These are phyloP conservation scores for Fistulifera pelliculosa DNA, from an alignment of 108 stramenopile species.

Conservation along the genomic window DNA sequence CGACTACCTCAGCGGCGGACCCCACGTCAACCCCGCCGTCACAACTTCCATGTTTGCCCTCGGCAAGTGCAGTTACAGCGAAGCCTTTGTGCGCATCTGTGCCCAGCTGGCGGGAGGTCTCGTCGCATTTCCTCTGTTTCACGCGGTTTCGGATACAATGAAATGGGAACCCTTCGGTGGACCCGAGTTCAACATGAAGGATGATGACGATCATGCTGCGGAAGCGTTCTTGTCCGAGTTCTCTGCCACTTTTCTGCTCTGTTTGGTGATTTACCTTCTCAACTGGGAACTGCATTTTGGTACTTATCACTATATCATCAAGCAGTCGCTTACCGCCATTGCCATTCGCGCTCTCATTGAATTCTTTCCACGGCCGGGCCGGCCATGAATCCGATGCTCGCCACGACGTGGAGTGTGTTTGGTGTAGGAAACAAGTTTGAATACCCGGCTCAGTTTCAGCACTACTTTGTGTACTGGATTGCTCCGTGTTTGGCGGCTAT, in stretches of 20 bases:
- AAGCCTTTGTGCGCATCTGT: slow-evolving; percentile 61
- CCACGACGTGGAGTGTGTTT: slow-evolving; percentile 69
- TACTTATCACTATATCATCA: slow-evolving; percentile 77
- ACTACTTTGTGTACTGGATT: slow-evolving; percentile 85
- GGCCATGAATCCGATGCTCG: slow-evolving; percentile 88
- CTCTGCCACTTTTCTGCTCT: slow-evolving; percentile 55
- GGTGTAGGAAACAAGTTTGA: slow-evolving; percentile 40
- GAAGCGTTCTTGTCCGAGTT: slow-evolving; percentile 68
- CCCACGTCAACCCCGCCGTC: slow-evolving; percentile 65
- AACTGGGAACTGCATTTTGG: slow-evolving; percentile 87
- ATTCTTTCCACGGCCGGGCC: slow-evolving; percentile 75
- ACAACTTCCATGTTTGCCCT: slow-evolving; percentile 65
- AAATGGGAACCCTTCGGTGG: slow-evolving; percentile 67
- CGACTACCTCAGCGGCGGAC: slow-evolving; percentile 68
- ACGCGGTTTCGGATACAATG: slow-evolving; percentile 42
- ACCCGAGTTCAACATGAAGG: slow-evolving; percentile 57
- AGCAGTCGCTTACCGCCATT: slow-evolving; percentile 75
- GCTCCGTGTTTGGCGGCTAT: slow-evolving; percentile 53
- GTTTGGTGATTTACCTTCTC: slow-evolving; percentile 64
- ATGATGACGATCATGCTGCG: slow-evolving; percentile 37
- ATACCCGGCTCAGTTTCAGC: slow-evolving; percentile 46
- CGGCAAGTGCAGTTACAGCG: slow-evolving; percentile 70
- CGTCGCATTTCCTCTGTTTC: slow-evolving; percentile 73
- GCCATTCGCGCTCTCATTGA: slow-evolving; percentile 81
- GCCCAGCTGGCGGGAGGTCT: slow-evolving; percentile 79